These are phyloP conservation scores for Miscanthus lutarioriparius DNA, from an alignment of 176 grass and related monocot species.

Conservation along the genomic window DNA sequence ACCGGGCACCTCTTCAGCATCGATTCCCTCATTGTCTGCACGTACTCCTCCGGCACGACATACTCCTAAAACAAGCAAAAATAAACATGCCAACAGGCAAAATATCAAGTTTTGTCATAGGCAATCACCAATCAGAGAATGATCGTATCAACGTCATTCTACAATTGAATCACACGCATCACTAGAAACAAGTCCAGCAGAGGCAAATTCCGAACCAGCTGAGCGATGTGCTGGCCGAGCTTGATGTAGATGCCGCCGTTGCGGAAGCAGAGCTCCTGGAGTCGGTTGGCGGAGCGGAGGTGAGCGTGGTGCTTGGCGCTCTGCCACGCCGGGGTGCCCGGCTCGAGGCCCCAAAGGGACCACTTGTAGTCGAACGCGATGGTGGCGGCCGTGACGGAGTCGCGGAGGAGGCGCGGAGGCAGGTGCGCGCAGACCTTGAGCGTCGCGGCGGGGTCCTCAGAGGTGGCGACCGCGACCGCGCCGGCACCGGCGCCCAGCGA, in stretches of 20 bases:
- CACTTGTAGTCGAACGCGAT: slow-evolving; percentile 78
- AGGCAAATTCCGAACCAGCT: slow-evolving; percentile 51
- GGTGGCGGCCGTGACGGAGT: slow-evolving; percentile 65
- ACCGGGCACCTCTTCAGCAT: slow-evolving; percentile 94
- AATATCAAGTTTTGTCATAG: neutral
- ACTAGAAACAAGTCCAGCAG: slow-evolving; percentile 4
- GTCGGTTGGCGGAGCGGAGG: slow-evolving; percentile 65
- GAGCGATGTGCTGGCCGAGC: slow-evolving; percentile 90
- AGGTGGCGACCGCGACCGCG: slow-evolving; percentile 47
- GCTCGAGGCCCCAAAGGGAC: slow-evolving; percentile 69
- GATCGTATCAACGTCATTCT: neutral
- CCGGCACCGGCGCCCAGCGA: slow-evolving; percentile 46
- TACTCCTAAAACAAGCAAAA: slow-evolving; percentile 54
- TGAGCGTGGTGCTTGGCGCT: slow-evolving; percentile 63
- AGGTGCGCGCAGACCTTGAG: slow-evolving; percentile 74
- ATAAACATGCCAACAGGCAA: neutral
- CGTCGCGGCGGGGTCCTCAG: slow-evolving; percentile 56
- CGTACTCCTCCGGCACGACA: slow-evolving; percentile 83
- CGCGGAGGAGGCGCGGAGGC: slow-evolving; percentile 80
- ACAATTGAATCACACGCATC: neutral
- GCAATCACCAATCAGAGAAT: neutral
- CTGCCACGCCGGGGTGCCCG: slow-evolving; percentile 53
- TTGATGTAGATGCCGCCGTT: slow-evolving; percentile 98
- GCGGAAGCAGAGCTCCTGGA: slow-evolving; percentile 94
- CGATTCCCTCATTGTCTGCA: slow-evolving; percentile 81